phyloP scores from a whole-genome alignment of 345 rosid genomes.

The Carallia brachiata region DNA sequence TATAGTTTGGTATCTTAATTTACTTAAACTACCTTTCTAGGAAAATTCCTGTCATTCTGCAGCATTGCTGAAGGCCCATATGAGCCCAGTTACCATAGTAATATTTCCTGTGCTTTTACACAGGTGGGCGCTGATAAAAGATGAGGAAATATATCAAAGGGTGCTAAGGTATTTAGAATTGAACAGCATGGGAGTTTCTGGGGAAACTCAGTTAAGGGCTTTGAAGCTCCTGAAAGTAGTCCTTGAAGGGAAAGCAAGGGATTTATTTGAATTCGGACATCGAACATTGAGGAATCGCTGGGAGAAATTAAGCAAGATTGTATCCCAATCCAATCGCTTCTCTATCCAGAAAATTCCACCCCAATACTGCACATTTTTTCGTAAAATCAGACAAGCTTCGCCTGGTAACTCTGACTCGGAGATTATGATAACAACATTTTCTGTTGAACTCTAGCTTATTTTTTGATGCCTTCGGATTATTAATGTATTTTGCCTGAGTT shows the following conservation, averaged over 20 bases:
- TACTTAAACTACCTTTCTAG: not conserved
- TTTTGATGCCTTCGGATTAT: too few species aligned
- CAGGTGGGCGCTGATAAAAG: constrained; percentile 66
- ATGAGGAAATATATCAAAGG: constrained; percentile 48
- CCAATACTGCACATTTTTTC: constrained; percentile 41
- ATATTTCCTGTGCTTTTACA: not conserved
- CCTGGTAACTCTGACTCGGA: constrained; percentile 29
- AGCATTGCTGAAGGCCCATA: not conserved
- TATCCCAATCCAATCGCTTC: constrained; percentile 51
- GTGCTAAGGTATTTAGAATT: constrained; percentile 16
- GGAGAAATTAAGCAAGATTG: constrained; percentile 27
- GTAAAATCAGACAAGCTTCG: constrained; percentile 33
- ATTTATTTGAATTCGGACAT: constrained; percentile 50
- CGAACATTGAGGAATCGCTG: constrained; percentile 46
- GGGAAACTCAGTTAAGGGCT: constrained; percentile 54
- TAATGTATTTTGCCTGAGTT: too few species aligned
- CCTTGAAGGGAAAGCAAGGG: constrained; percentile 27
- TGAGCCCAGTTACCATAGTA: not conserved
- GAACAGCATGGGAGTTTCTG: constrained; percentile 54
- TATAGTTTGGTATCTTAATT: not conserved
- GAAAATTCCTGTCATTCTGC: not conserved
- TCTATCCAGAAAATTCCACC: constrained; percentile 43
- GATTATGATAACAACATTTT: not conserved
- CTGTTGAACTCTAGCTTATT: not conserved
- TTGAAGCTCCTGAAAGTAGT: constrained; percentile 49